A percentile compares a stretch with the other conserved stretches of the same genome.
Conservation (phyloP, 2,329 filamentous ascomycete genomes). For the Amylocarpus encephaloides region DNA sequence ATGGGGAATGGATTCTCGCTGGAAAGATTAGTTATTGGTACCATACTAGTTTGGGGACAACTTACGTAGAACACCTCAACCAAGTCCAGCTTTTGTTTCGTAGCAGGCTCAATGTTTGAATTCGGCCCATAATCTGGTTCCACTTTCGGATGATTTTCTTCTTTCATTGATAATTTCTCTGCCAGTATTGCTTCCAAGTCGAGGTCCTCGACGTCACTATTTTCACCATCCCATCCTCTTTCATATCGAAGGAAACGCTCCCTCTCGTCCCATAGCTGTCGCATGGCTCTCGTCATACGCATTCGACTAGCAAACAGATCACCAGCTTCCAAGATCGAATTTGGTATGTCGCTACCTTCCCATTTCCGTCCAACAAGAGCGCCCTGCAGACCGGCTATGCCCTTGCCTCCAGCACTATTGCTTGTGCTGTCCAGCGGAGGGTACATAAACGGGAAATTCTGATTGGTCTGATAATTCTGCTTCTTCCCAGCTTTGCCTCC, state of each 20-base stretch:
- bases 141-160: constrained; percentile 34
- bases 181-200: constrained; percentile 37
- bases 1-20: constrained; percentile 73
- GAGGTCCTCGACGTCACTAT: constrained; percentile 37
- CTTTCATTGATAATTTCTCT: constrained; percentile 37
- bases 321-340: constrained; percentile 91
- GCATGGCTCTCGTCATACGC: constrained; percentile 83
- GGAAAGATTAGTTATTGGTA: constrained; percentile 28
- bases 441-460: constrained; percentile 97
- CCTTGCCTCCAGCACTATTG: constrained; percentile 86
- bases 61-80: constrained; percentile 84
- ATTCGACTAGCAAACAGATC: constrained; percentile 86
- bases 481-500: constrained; percentile 95
- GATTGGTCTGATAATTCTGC: constrained; percentile 98
- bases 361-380: constrained; percentile 74
- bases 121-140: constrained; percentile 47
- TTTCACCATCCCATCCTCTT: constrained; percentile 66
- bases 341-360: constrained; percentile 90
- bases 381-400: constrained; percentile 73
- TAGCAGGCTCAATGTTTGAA: constrained; percentile 43
- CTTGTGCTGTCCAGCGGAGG: constrained; percentile 84
- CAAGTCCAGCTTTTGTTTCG: constrained; percentile 59
- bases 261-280: constrained; percentile 90
- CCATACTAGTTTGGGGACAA: constrained; percentile 20
- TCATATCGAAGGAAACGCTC: constrained; percentile 90